Conservation (phyloP, 768 basidiomycete genomes). For the Trametes elegans region DNA sequence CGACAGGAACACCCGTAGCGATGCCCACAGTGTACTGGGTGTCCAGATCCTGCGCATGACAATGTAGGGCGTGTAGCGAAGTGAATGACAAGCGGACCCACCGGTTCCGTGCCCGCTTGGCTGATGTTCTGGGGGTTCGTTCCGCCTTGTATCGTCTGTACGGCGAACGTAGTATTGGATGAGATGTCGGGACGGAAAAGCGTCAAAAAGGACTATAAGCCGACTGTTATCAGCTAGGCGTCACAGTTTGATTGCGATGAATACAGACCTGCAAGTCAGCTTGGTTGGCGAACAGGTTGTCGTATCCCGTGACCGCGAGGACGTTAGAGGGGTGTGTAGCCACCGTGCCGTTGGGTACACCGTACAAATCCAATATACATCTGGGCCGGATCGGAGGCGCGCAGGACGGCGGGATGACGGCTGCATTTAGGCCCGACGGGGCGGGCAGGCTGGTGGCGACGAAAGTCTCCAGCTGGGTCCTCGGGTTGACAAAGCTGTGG, state of each 20-base stretch:
- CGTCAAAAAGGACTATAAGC: not conserved
- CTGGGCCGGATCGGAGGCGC: constrained; percentile 20
- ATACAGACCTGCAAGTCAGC: not conserved
- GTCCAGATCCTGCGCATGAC: no score
- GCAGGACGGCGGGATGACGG: constrained; percentile 13
- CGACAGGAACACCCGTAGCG: no score
- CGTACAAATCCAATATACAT: constrained; percentile 30
- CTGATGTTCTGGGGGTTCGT: not conserved
- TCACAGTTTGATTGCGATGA: no score
- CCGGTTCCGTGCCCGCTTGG: not conserved
- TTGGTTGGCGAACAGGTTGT: not conserved
- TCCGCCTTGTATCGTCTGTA: not conserved
- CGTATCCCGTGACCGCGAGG: constrained; percentile 28
- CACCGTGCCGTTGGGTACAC: constrained; percentile 7
- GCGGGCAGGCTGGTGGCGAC: not conserved
- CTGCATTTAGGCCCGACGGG: not conserved
- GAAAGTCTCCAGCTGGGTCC: not conserved
- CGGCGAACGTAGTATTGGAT: not conserved
- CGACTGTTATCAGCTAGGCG: not conserved
- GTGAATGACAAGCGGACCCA: no score
- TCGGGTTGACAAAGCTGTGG: not conserved
- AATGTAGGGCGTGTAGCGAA: no score
- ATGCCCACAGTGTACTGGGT: no score
- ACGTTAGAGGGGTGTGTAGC: constrained; percentile 15
- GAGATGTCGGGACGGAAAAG: not conserved